Conservation (phyloP, 441 rosid species). For the Biscutella laevigata region DNA sequence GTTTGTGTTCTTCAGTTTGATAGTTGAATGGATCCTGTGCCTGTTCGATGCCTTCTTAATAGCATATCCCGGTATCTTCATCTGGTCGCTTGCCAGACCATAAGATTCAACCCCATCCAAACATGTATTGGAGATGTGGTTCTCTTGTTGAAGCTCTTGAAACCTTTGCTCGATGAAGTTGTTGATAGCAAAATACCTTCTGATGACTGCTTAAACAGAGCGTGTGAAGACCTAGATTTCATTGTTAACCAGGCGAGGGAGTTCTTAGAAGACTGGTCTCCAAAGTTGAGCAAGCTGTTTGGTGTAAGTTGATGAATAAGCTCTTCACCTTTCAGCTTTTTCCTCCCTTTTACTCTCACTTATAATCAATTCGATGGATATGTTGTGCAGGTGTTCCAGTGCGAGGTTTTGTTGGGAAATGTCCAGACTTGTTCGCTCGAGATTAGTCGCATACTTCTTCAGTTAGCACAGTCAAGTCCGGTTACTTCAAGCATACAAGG, state of each 20-base stretch:
- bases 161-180: slow-evolving; percentile 65
- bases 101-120: slow-evolving; percentile 41
- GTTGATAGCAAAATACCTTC: slow-evolving; percentile 48
- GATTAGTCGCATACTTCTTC: slow-evolving; percentile 42
- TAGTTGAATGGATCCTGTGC: slow-evolving; percentile 47
- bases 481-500: slow-evolving; percentile 36
- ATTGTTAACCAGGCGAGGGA: slow-evolving; percentile 70
- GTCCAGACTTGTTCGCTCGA: slow-evolving; percentile 54
- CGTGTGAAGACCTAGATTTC: slow-evolving; percentile 63
- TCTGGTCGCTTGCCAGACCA: slow-evolving; percentile 70
- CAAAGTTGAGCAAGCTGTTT: slow-evolving; percentile 63
- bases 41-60: slow-evolving; percentile 63
- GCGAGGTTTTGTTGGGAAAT: slow-evolving; percentile 44
- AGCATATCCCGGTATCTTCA: slow-evolving; percentile 79
- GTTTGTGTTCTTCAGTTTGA: slow-evolving; percentile 6
- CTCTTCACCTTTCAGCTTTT: slow-evolving; percentile 1
- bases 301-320: slow-evolving; percentile 38
- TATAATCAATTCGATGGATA: background rate
- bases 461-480: slow-evolving; percentile 38
- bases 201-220: slow-evolving; percentile 45
- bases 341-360: no score
- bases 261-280: slow-evolving; percentile 64
- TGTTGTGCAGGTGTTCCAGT: slow-evolving; percentile 44
- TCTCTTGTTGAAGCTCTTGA: slow-evolving; percentile 55
- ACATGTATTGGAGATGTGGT: slow-evolving; percentile 47